Evolutionary conservation across 345 rosid genomes (phyloP).

Genomic region (Alliaria petiolata): DNA sequence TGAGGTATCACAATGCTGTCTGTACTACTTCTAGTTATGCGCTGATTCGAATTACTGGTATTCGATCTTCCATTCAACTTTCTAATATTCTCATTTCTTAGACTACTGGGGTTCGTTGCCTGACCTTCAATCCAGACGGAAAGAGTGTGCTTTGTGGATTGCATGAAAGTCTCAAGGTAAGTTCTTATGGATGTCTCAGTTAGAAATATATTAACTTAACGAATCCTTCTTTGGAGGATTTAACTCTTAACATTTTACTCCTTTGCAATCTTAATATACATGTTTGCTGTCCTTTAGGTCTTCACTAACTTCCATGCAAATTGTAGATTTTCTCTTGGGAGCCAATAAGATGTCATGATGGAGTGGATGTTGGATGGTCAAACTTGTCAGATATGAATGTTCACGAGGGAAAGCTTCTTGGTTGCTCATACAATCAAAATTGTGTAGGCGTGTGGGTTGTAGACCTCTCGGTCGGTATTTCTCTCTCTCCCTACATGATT

Average conservation of each 20-base stretch:
- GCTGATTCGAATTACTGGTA: not conserved
- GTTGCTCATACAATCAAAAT: conserved; percentile 96
- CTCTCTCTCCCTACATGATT: not conserved
- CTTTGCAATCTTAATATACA: not conserved
- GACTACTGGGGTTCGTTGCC: conserved; percentile 91
- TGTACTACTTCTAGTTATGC: not conserved
- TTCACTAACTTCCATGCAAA: conserved; percentile 10
- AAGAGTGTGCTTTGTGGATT: conserved; percentile 93
- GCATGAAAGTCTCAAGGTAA: conserved; percentile 91
- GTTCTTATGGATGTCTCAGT: conserved; percentile 2
- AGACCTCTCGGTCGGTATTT: conserved; percentile 93
- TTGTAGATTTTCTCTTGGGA: conserved; percentile 95
- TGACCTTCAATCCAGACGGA: conserved; percentile 93
- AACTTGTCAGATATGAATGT: conserved; percentile 89
- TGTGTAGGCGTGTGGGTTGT: conserved; percentile 99
- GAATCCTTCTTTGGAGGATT: not conserved
- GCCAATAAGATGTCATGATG: conserved; percentile 85
- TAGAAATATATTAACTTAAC: not conserved
- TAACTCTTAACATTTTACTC: not conserved
- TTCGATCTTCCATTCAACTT: not conserved
- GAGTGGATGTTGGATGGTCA: conserved; percentile 99
- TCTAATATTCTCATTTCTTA: conserved; percentile 28
- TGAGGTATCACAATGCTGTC: conserved; percentile 59
- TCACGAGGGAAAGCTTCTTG: conserved; percentile 98
- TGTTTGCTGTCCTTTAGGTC: conserved; percentile 13